Base-by-base conservation (phyloP, 805 yeast species). In the Starmera amethionina region DNA sequence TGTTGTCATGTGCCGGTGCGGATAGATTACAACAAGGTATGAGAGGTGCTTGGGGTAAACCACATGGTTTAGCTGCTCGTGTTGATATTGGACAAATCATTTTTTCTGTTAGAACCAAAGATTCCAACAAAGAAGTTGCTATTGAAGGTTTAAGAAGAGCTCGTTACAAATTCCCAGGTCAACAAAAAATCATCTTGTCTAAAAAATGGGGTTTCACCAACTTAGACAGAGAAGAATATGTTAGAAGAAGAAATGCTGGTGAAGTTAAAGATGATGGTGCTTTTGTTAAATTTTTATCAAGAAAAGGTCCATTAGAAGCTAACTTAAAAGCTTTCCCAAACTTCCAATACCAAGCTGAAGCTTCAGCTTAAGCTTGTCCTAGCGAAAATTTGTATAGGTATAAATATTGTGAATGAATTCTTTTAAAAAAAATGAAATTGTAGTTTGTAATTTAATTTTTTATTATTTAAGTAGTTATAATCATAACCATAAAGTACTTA, bases 41-140 rank as follows among this genome's bases (percentile, higher is more conserved):
- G 98, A 90, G 98, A 87, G 95, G 95, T 81, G 98, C 98, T 69
- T 93, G 97, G 97, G 98, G 98, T 88, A 93, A 93, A 80, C 98
- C 98, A 65, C 96, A 89, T 64, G 98, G 98, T 80, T 79, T 88
- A 65, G 98, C 97, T 63, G 98, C 98, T 64, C 88, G 98, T 74
- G 97, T 93, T 70, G 75, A 75, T 76, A 93, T 93, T 73, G 98
- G 98, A 67, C 98, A 93, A 79, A 82, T 93, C 70, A 80, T 93
- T 69, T 80, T 93, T 77, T 90, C 97, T 56, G 87, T 87, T 70
- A 90, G 98, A 80, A 85, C 97, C 73, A 90, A 83, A 81, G 98
- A 93, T 75, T 72, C 80, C 65, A 89, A 88, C 96, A 88, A 90
- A 81, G 96, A 76, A 47, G 94, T 86, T 68, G 96, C 87, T 58